phyloP scores from a whole-genome alignment of 331 rosid genomes.

The Prunus yedoensis region DNA sequence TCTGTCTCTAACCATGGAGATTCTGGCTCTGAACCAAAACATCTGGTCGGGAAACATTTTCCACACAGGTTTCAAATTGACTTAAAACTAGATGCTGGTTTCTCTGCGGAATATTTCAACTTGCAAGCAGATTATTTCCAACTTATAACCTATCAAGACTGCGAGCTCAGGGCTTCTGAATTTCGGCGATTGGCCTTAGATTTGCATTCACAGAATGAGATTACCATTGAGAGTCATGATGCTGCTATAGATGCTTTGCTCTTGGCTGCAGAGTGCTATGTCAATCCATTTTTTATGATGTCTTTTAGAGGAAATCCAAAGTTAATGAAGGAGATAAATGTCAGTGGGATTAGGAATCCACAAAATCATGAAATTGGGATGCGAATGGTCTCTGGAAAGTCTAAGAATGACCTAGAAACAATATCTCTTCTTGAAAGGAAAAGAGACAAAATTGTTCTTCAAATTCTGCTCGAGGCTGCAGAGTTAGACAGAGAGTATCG shows the following conservation, averaged over 20 bases:
- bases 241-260: slow-evolving; percentile 93
- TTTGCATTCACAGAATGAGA: slow-evolving; percentile 67
- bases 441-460: slow-evolving; percentile 79
- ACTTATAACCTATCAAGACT: slow-evolving; percentile 65
- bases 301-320: slow-evolving; percentile 50
- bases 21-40: slow-evolving; percentile 49
- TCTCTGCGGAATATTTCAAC: slow-evolving; percentile 58
- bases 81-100: slow-evolving; percentile 55
- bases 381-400: slow-evolving; percentile 44
- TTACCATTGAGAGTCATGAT: slow-evolving; percentile 79
- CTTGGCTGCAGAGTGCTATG: slow-evolving; percentile 92
- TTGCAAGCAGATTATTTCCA: slow-evolving; percentile 86
- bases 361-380: slow-evolving; percentile 40
- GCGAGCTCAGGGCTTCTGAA: slow-evolving; percentile 82
- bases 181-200: slow-evolving; percentile 80
- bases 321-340: slow-evolving; percentile 37
- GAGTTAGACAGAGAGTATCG: slow-evolving; percentile 74
- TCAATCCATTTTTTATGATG: slow-evolving; percentile 84
- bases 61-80: slow-evolving; percentile 36
- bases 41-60: slow-evolving; percentile 38
- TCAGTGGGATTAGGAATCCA: slow-evolving; percentile 29
- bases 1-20: slow-evolving; percentile 44
- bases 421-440: slow-evolving; percentile 65
- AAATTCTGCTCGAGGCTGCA: slow-evolving; percentile 83
- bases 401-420: slow-evolving; percentile 51